phyloP scores from a whole-genome alignment of 2,329 filamentous ascomycete species.

The Mollisia scopiformis region DNA sequence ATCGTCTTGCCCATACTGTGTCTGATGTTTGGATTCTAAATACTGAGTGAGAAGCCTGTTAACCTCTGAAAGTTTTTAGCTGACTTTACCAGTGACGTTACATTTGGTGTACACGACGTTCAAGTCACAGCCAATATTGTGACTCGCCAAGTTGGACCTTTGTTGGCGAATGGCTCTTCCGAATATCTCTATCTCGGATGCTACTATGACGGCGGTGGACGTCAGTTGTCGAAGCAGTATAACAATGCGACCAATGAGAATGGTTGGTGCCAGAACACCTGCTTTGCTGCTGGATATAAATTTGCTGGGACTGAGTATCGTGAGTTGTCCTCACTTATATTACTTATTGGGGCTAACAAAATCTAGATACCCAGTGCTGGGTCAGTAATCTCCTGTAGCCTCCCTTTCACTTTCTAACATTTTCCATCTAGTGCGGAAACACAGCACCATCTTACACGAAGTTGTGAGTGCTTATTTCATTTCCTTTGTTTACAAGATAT shows the following conservation, averaged over 20 bases:
- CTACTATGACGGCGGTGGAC: conserved; percentile 41
- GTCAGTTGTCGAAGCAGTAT: conserved; percentile 37
- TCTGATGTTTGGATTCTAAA: conserved; percentile 44
- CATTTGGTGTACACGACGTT: conserved; percentile 43
- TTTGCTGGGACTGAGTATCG: conserved; percentile 41
- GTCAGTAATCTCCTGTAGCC: not conserved
- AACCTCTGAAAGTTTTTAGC: not conserved
- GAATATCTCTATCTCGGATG: conserved; percentile 43
- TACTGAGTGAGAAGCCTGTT: conserved; percentile 33
- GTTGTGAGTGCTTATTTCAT: conserved; percentile 25
- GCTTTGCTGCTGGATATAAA: conserved; percentile 34
- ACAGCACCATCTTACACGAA: conserved; percentile 26
- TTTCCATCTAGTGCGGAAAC: conserved; percentile 29
- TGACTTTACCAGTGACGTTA: conserved; percentile 35
- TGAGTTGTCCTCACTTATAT: not conserved
- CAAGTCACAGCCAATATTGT: conserved; percentile 38
- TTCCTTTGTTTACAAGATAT: not conserved
- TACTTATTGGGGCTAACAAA: not conserved
- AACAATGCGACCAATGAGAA: conserved; percentile 38
- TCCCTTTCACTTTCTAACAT: not conserved
- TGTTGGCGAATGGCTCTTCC: conserved; percentile 36
- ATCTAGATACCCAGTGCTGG: conserved; percentile 33
- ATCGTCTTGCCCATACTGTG: conserved; percentile 35
- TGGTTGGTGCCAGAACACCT: conserved; percentile 39
- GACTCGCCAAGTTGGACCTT: conserved; percentile 40